Percentiles rank a stretch among this genome's conserved stretches.
Conservation (phyloP, 148 eudicot genomes). For the Diospyros lotus region DNA sequence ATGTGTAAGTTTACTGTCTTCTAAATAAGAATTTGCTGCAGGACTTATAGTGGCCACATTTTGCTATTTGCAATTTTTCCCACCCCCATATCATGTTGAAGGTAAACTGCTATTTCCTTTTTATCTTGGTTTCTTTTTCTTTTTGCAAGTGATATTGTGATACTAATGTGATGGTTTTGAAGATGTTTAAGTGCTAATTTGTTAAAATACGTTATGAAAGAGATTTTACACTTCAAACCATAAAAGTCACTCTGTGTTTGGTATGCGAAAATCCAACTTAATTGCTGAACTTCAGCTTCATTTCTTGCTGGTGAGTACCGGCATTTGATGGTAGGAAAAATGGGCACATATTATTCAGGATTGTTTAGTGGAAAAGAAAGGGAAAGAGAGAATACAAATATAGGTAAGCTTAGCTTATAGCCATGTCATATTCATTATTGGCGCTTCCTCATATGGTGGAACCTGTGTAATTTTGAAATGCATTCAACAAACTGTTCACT, state of each 20-base stretch:
- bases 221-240: not conserved
- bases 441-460: not conserved
- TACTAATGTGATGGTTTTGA: too few relatives aligned
- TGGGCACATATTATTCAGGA: too few relatives aligned
- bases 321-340: too few relatives aligned
- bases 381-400: too few relatives aligned
- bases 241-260: not conserved
- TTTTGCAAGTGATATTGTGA: too few relatives aligned
- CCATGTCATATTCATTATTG: too few relatives aligned
- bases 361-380: too few relatives aligned
- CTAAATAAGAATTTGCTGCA: not conserved
- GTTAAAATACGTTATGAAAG: not conserved
- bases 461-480: not conserved
- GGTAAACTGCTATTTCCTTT: constrained; percentile 13
- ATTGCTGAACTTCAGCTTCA: not conserved
- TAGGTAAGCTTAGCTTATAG: too few relatives aligned
- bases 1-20: not conserved
- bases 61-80: constrained; percentile 31
- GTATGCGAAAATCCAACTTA: not conserved
- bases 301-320: not conserved
- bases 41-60: constrained; percentile 23
- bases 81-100: constrained; percentile 24
- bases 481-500: not conserved
- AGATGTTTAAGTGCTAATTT: not conserved
- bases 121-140: not conserved